Evolutionary conservation across 352 stramenopile genomes (phyloP).

Genomic region (Phytophthora palmivora): DNA sequence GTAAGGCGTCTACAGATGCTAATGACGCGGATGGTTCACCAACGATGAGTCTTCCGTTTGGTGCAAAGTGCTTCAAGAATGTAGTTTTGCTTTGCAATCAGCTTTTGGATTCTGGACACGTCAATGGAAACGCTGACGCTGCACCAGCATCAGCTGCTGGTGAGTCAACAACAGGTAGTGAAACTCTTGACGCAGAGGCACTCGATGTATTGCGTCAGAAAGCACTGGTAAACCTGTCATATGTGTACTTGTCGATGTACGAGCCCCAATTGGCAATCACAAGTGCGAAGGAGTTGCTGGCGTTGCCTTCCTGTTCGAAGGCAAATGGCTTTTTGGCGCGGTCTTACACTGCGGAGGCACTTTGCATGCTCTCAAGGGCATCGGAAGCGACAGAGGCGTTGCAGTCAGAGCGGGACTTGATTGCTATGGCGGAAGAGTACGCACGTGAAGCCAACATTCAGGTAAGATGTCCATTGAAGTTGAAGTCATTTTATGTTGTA

Average conservation of each 20-base stretch:
- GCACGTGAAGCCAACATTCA: conserved; percentile 77
- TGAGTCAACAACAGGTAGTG: conserved; percentile 32
- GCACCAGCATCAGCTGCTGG: conserved; percentile 7
- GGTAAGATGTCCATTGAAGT: conserved; percentile 32
- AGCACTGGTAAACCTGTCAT: conserved; percentile 87
- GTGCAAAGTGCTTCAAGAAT: conserved; percentile 91
- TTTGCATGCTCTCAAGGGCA: conserved; percentile 89
- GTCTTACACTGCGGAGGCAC: conserved; percentile 90
- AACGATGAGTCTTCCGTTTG: conserved; percentile 88
- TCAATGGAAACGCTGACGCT: conserved; percentile 40
- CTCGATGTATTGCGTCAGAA: conserved; percentile 85
- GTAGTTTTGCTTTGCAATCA: conserved; percentile 85
- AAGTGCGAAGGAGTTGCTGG: conserved; percentile 81
- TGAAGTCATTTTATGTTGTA: background rate
- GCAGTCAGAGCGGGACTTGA: conserved; percentile 77
- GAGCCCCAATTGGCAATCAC: conserved; percentile 90
- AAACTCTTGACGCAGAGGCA: conserved; percentile 53
- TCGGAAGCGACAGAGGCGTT: conserved; percentile 78
- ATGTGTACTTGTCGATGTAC: conserved; percentile 92
- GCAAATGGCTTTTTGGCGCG: conserved; percentile 81
- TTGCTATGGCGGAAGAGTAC: conserved; percentile 83
- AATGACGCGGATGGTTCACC: conserved; percentile 50
- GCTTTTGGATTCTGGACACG: conserved; percentile 53
- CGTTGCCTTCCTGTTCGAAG: conserved; percentile 72
- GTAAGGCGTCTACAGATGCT: conserved; percentile 31